Percentiles rank a stretch among this genome's conserved stretches.
These are phyloP conservation scores for Sonneratia caseolaris DNA, from an alignment of 345 rosid species.

Conservation along the genomic window DNA sequence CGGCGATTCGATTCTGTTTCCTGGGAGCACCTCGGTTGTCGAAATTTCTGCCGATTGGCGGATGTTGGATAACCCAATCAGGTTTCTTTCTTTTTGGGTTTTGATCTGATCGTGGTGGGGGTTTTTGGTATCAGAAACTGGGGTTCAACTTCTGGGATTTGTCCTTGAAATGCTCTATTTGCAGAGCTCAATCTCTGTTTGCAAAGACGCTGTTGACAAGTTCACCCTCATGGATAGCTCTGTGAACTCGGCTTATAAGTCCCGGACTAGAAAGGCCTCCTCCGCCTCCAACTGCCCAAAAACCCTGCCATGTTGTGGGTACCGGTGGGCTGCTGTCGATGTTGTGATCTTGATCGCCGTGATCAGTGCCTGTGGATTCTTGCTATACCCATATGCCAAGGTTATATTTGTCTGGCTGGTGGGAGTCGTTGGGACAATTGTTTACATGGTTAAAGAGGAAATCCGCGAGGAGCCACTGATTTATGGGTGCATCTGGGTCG, in stretches of 20 bases:
- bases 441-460: slow-evolving; percentile 52
- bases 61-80: neutral
- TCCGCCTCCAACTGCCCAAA: slow-evolving; percentile 3
- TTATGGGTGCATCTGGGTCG: slow-evolving; percentile 54
- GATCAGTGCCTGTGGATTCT: slow-evolving; percentile 12
- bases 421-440: slow-evolving; percentile 16
- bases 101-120: slow-evolving; percentile 3
- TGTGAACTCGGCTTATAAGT: neutral
- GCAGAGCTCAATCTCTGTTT: slow-evolving; percentile 12
- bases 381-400: slow-evolving; percentile 14
- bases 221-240: slow-evolving; percentile 11
- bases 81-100: neutral
- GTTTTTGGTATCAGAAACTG: neutral
- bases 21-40: neutral
- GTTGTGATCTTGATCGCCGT: slow-evolving; percentile 17
- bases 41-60: neutral
- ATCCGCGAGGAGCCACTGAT: slow-evolving; percentile 46
- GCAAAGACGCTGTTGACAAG: slow-evolving; percentile 12
- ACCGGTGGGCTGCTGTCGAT: slow-evolving; percentile 14
- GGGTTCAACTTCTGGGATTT: neutral
- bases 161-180: slow-evolving; percentile 12
- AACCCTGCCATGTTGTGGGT: slow-evolving; percentile 7
- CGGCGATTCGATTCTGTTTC: neutral
- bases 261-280: slow-evolving; percentile 1
- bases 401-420: slow-evolving; percentile 6